Evolutionary conservation across 1,284 basidiomycete species (phyloP), one percentile per base, ranked within the genome.

Genomic region (Tetrapyrgos nigripes): DNA sequence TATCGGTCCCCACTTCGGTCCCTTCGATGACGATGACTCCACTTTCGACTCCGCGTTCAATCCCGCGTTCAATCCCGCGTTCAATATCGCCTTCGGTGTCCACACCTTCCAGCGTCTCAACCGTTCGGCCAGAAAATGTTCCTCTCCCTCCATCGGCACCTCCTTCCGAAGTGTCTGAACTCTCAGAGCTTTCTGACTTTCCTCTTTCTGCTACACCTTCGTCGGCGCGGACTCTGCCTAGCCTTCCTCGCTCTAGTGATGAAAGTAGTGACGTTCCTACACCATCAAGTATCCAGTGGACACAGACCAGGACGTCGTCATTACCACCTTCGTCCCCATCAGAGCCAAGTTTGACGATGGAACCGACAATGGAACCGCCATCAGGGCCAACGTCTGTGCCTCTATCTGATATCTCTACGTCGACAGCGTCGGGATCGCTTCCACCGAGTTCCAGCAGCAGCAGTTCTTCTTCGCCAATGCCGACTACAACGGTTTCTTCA

Each of bases 91-190:
- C n/a, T n/a, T n/a, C n/a, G n/a, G n/a, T n/a, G n/a, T 17, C 40
- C 11, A 33, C 53, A 29, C 29, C 46, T 6, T 33, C 44, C 6
- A n/a, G 51, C 21, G 35, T 52, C 2, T 60, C 51, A 21, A 33
- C 43, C 43, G 55, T 59, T 3, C 57, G 60, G 65, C 78, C 82
- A 0, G 76, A 76, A 54, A 73, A 72, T 29, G 65, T 79, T 17
- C 73, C 79, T 1, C 71, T 79, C 14, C 74, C 78, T 28, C 70
- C 74, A 76, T 48, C 71, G 72, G 2, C 78, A 77, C 74, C 78
- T 33, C 70, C 74, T 76, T 48, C 71, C 72, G 2, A 78, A 77
- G 19, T 69, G 74, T 17, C 69, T 71, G 40, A 50, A 10, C 46
- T 48, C 11, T 61, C 59, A 14, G 59, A 57, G 27, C 47, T 46